Base-by-base conservation (phyloP, 768 basidiomycete species). In the Rhodotorula kratochvilovae region DNA sequence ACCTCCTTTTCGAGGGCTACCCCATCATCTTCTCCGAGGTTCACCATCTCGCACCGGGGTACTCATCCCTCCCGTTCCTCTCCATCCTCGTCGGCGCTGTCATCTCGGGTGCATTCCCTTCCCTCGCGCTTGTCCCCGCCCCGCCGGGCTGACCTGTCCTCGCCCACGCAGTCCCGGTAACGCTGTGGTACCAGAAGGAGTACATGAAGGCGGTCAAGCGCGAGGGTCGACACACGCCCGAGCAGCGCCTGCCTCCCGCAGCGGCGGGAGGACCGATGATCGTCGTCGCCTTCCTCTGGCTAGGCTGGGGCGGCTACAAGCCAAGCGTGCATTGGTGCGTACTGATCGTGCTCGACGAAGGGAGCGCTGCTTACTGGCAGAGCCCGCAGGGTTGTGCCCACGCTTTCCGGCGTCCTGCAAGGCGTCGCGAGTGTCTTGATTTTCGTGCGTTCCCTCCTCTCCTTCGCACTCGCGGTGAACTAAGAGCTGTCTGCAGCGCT, bases 51-150 rank as follows among this genome's bases (percentile, higher is more conserved):
- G 29, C 35, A 1, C 61, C 68, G 0, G 67, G 68, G 4, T 66
- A 66, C 58, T 66, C 72, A 5, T 69, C 72, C 1, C 68, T 73
- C 1, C 72, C 72, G 2, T 70, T 73, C 50, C 68, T 73, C 29
- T 50, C 55, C 15, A 70, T 57, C 15, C 55, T 73, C 39, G 50
- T 73, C 45, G 72, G 72, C 17, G 68, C 72, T 16, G 36, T 70
- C n/a, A 10, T 73, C 23, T 63, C 61, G 2, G 69, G 69, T 66
- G 5, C n/a, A 63, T 48, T 42, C 1, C 8, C 25, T n/a, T 36
- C n/a, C 55, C 15, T 17, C 36, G 39, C 36, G 25, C 48, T 6
- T 5, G 7, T 27, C 45, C n/a, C n/a, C 39, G 13, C 6, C 39
- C 39, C 39, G 39, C 8, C 39, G 39, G 6, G 39, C 39, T 39